A percentile compares a stretch with the other conserved stretches of the same genome.
Conservation (phyloP, 2,329 filamentous ascomycete species). For the Diaporthe caulivora region DNA sequence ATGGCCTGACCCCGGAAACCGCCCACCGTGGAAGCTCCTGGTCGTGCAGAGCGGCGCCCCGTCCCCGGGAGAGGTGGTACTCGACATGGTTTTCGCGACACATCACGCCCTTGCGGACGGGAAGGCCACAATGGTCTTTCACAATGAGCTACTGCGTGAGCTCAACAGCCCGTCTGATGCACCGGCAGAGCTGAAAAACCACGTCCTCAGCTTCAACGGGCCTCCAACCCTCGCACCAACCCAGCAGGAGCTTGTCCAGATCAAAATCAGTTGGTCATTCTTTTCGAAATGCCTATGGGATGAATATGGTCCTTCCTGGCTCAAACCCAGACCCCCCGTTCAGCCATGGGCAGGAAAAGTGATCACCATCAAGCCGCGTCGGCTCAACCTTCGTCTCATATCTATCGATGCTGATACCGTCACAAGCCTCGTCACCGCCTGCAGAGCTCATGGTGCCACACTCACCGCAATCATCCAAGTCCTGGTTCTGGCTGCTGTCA, state of each 20-base stretch:
- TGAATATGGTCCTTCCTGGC: constrained; percentile 54
- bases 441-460: constrained; percentile 56
- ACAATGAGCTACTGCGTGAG: constrained; percentile 58
- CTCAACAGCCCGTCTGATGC: constrained; percentile 48
- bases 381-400: constrained; percentile 53
- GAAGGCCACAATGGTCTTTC: constrained; percentile 61
- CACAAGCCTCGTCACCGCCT: constrained; percentile 51
- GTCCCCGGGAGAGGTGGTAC: constrained; percentile 42
- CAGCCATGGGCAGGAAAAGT: constrained; percentile 55
- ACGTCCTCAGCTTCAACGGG: constrained; percentile 49
- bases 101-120: constrained; percentile 69
- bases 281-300: constrained; percentile 56
- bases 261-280: constrained; percentile 55
- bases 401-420: constrained; percentile 49
- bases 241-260: constrained; percentile 56
- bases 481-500: constrained; percentile 57
- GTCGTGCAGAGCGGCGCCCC: constrained; percentile 47
- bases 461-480: constrained; percentile 64
- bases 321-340: constrained; percentile 45
- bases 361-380: constrained; percentile 52
- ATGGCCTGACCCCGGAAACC: constrained; percentile 55
- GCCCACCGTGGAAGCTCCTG: constrained; percentile 62
- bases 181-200: constrained; percentile 40
- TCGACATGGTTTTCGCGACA: constrained; percentile 60
- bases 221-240: constrained; percentile 51